A percentile compares a stretch with the other conserved stretches of the same genome.
Evolutionary conservation across 805 yeast species (phyloP).

Genomic region (Hagleromyces aurorensis): DNA sequence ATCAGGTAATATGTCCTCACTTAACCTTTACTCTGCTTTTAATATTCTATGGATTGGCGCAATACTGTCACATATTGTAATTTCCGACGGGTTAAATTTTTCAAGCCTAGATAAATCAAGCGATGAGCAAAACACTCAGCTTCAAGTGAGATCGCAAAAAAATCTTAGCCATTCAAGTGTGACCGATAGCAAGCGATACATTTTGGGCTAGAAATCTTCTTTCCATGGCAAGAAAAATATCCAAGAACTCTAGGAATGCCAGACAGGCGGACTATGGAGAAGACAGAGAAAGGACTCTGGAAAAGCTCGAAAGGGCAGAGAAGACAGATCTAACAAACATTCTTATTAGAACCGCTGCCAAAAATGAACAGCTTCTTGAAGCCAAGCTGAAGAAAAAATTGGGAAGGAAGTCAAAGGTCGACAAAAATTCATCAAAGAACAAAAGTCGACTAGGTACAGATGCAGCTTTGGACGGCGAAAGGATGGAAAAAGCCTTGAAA

Average conservation of each 20-base stretch:
- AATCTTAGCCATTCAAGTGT: too few species aligned
- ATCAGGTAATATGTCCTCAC: too few species aligned
- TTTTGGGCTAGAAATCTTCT: too few species aligned
- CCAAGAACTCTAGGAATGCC: constrained; percentile 71
- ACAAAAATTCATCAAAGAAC: constrained; percentile 23
- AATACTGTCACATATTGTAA: background rate
- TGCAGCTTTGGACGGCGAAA: constrained; percentile 31
- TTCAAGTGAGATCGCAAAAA: too few species aligned
- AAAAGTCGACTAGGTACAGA: too few species aligned
- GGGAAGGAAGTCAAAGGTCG: constrained; percentile 21
- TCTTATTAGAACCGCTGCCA: constrained; percentile 57
- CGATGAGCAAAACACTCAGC: too few species aligned
- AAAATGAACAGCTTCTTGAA: constrained; percentile 54
- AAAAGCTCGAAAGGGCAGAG: constrained; percentile 49
- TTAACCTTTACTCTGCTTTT: too few species aligned
- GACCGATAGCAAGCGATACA: too few species aligned
- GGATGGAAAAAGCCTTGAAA: constrained; percentile 42
- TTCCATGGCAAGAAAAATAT: constrained; percentile 36
- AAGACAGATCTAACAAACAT: constrained; percentile 53
- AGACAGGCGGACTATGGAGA: constrained; percentile 50
- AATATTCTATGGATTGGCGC: background rate
- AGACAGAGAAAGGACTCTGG: constrained; percentile 42
- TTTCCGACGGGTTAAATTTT: background rate
- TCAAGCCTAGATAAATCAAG: too few species aligned
- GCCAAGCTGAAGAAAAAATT: constrained; percentile 43